Conservation (phyloP, 305 asterid species). For the Nicotiana rustica region DNA sequence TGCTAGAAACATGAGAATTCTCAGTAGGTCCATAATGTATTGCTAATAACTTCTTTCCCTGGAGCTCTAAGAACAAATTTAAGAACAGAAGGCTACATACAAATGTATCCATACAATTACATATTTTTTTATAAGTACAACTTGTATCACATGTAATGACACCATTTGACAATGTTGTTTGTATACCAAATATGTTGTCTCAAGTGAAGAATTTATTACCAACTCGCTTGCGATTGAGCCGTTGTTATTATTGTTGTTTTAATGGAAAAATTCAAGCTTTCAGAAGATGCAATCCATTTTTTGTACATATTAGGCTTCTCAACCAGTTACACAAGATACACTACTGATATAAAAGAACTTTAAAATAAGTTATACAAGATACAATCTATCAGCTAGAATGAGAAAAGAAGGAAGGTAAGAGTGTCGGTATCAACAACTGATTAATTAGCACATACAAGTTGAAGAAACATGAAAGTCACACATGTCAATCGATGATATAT, state of each 20-base stretch:
- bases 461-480: conserved; percentile 3
- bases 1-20: conserved; percentile 71
- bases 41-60: conserved; percentile 63
- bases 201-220: too few species aligned
- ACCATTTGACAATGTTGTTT: background rate
- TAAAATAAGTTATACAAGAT: too few species aligned
- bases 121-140: background rate
- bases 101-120: background rate
- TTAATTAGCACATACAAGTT: background rate
- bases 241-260: background rate
- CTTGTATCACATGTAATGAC: background rate
- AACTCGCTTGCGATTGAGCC: background rate
- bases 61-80: conserved; percentile 50
- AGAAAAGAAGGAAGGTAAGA: conserved; percentile 4
- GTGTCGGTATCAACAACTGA: background rate
- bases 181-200: too few species aligned
- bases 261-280: background rate
- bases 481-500: background rate
- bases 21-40: conserved; percentile 79
- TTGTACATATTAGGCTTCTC: background rate
- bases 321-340: background rate
- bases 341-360: background rate
- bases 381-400: conserved; percentile 11
- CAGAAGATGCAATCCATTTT: background rate
- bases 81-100: conserved; percentile 22